Conservation (phyloP, 2,329 filamentous ascomycete genomes). For the Paraphaeosphaeria minitans region DNA sequence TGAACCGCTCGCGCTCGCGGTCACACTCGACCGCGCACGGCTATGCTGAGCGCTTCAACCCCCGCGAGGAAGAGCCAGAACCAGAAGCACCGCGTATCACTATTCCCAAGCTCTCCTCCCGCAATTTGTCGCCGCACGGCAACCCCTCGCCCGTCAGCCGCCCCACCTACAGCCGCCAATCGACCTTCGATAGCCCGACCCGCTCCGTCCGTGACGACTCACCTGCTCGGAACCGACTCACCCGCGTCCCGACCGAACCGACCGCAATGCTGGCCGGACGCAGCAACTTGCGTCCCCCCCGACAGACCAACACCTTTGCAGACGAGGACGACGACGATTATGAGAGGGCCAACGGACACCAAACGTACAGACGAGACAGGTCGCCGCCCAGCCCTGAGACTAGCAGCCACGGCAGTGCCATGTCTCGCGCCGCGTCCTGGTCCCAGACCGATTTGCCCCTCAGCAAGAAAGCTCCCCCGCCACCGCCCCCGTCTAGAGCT, state of each 20-base stretch:
- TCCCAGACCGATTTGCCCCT: conserved; percentile 41
- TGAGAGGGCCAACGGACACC: conserved; percentile 28
- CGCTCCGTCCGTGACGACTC: conserved; percentile 59
- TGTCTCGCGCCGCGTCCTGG: conserved; percentile 59
- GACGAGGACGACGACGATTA: conserved; percentile 46
- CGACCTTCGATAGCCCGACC: conserved; percentile 64
- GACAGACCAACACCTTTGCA: conserved; percentile 40
- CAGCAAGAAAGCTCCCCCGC: conserved; percentile 57
- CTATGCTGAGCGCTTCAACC: conserved; percentile 64
- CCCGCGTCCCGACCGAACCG: conserved; percentile 61
- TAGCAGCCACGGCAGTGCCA: conserved; percentile 53
- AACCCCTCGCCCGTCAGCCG: conserved; percentile 47
- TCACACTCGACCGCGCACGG: conserved; percentile 67
- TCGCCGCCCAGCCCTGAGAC: conserved; percentile 60
- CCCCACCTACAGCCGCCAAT: conserved; percentile 56
- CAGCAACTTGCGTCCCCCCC: conserved; percentile 52
- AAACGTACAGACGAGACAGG: conserved; percentile 46
- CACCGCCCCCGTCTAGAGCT: conserved; percentile 65
- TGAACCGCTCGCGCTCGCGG: conserved; percentile 58
- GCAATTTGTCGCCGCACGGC: conserved; percentile 50
- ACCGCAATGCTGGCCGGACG: conserved; percentile 55
- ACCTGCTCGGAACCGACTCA: conserved; percentile 54
- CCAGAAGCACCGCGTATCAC: conserved; percentile 56
- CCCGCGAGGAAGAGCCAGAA: conserved; percentile 61
- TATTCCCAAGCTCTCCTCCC: conserved; percentile 49